Evolutionary conservation across 768 basidiomycete genomes (phyloP).

Genomic region (Naganishia friedmannii): DNA sequence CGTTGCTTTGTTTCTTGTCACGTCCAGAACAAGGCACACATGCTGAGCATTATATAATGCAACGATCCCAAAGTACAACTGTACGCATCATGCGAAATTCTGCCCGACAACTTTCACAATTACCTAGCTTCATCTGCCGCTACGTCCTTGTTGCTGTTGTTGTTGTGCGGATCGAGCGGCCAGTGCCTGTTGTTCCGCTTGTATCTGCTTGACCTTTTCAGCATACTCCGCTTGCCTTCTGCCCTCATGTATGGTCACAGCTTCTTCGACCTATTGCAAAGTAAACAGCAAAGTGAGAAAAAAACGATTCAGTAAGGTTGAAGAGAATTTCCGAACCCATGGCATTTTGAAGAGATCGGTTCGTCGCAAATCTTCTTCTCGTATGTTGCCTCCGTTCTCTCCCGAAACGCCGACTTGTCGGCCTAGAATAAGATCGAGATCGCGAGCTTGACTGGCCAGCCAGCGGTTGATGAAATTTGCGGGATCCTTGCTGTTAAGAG

Average conservation of each 20-base stretch:
- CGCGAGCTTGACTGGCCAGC: slow-evolving; percentile 86
- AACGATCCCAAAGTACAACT: slow-evolving; percentile 1
- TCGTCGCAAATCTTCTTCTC: slow-evolving; percentile 81
- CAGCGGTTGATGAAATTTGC: slow-evolving; percentile 79
- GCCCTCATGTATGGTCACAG: slow-evolving; percentile 80
- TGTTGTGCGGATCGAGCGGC: slow-evolving; percentile 4
- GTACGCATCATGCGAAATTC: background rate
- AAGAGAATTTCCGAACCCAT: slow-evolving; percentile 63
- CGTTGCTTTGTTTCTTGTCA: too few species aligned
- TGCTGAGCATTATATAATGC: background rate
- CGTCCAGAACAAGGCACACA: too few species aligned
- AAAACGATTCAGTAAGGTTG: too few species aligned
- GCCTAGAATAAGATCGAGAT: slow-evolving; percentile 83
- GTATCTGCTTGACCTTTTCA: slow-evolving; percentile 20
- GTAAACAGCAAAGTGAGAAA: too few species aligned
- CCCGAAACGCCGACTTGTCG: slow-evolving; percentile 64
- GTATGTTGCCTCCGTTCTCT: slow-evolving; percentile 55
- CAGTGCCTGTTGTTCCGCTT: slow-evolving; percentile 12
- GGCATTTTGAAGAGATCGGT: slow-evolving; percentile 88
- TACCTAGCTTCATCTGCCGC: background rate
- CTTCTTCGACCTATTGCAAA: slow-evolving; percentile 56
- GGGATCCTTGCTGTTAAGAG: slow-evolving; percentile 58
- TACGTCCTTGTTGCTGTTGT: slow-evolving; percentile 1
- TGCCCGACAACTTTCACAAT: background rate
- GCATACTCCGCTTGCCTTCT: slow-evolving; percentile 31